Evolutionary conservation across 257 asterid species (phyloP), one percentile per base, ranked within the genome.

Genomic region (Rubia yunnanensis): DNA sequence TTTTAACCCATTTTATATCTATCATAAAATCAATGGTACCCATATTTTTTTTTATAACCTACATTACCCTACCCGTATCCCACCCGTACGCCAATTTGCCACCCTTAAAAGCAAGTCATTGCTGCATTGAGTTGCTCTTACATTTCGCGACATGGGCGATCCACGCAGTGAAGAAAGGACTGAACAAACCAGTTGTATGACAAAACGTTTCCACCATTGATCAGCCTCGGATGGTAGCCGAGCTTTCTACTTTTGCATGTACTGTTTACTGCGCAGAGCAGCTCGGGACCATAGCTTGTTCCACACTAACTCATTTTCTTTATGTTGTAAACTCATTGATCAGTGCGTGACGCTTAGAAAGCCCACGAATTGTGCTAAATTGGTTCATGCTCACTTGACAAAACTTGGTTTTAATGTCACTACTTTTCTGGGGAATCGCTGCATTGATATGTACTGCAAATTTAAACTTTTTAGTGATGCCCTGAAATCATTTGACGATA

Each of bases 341-440:
- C 81, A 76, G 32, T 82, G 81, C 50, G 20, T 56, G 31, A 64
- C 70, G 1, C n/a, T 52, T n/a, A 69, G 34, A 53, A 76, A 60
- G 9, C 83, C 88, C 23, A 60, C 67, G 5, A 78, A 39, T 65
- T 82, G 78, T 66, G 72, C 81, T 65, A 86, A 80, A 77, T 65
- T 55, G 41, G 62, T 86, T 64, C 91, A 85, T 44, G 84, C 84
- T 71, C 86, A 80, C 69, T 63, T 80, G 77, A 72, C 82, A 60
- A 85, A 88, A 76, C 71, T 70, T 48, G 85, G 91, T 46, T 74
- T 82, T 6, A 73, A 56, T 69, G 72, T 78, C 55, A 77, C 74
- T 63, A 61, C 77, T 15, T 88, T 77, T 74, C 63, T 85, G 71
- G 79, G 78, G 3, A 88, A 88, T 70, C 85, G 91, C 64, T 84